These are phyloP conservation scores for Krasilnikovozyma curviuscula DNA, from an alignment of 768 basidiomycete genomes.

Conservation along the genomic window DNA sequence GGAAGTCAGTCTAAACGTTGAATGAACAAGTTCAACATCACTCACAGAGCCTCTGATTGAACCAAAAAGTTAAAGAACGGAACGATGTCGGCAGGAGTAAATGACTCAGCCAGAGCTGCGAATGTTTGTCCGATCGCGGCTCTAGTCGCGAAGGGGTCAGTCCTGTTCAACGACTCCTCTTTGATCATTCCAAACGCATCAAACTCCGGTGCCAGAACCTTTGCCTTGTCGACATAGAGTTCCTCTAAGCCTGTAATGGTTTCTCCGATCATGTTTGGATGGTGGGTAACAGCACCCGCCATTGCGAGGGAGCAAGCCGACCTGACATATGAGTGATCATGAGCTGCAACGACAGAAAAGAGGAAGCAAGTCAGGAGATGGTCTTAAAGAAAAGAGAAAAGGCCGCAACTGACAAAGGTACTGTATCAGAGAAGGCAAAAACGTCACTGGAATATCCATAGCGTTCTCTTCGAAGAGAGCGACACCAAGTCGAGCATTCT, in stretches of 20 bases:
- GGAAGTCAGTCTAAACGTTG: too few relatives aligned
- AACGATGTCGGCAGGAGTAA: slow-evolving; percentile 42
- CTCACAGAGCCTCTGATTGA: slow-evolving; percentile 63
- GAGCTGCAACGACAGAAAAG: slow-evolving; percentile 32
- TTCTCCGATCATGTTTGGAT: slow-evolving; percentile 40
- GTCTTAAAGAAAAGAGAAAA: background rate
- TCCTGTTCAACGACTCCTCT: slow-evolving; percentile 49
- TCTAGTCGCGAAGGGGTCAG: slow-evolving; percentile 74
- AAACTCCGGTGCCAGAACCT: slow-evolving; percentile 51
- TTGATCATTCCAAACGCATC: slow-evolving; percentile 94
- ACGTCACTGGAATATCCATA: slow-evolving; percentile 56
- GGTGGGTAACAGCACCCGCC: slow-evolving; percentile 52
- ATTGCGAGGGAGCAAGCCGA: slow-evolving; percentile 50
- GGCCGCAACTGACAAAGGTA: slow-evolving; percentile 43
- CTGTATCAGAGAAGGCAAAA: slow-evolving; percentile 38
- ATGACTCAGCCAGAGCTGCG: slow-evolving; percentile 44
- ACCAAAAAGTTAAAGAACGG: slow-evolving; percentile 72
- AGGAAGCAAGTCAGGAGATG: background rate
- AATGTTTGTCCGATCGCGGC: slow-evolving; percentile 54
- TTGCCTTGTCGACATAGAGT: slow-evolving; percentile 66
- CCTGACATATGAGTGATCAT: slow-evolving; percentile 63
- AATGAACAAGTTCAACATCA: too few relatives aligned
- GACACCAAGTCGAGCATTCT: slow-evolving; percentile 60
- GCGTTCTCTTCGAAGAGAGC: slow-evolving; percentile 93
- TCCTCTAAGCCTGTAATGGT: slow-evolving; percentile 36